Percentiles rank a stretch among this genome's conserved stretches.
These are phyloP conservation scores for Cercospora zeae-maydis DNA, from an alignment of 2,329 filamentous ascomycete species.

Conservation along the genomic window DNA sequence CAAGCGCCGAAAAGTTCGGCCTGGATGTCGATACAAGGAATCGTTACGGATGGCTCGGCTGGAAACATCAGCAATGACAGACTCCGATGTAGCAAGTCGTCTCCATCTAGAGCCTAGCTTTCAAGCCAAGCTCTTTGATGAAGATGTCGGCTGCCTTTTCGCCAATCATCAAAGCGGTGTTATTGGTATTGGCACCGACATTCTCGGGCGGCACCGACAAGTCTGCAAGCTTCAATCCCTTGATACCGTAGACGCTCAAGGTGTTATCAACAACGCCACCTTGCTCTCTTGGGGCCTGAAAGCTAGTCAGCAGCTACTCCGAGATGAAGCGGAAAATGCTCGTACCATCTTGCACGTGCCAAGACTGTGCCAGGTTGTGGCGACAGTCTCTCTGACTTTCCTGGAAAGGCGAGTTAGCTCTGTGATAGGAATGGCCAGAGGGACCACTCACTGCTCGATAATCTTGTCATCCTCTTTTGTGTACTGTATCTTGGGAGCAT, in stretches of 20 bases:
- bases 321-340: neutral
- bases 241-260: slow-evolving; percentile 41
- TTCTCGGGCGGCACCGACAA: slow-evolving; percentile 41
- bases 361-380: slow-evolving; percentile 41
- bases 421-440: neutral
- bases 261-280: slow-evolving; percentile 40
- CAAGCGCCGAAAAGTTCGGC: neutral
- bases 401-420: neutral
- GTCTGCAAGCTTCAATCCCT: slow-evolving; percentile 44
- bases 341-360: slow-evolving; percentile 8
- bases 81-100: neutral
- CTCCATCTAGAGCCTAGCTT: slow-evolving; percentile 10
- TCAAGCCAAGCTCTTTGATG: slow-evolving; percentile 38
- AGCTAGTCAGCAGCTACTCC: slow-evolving; percentile 35
- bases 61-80: neutral
- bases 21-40: neutral
- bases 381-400: slow-evolving; percentile 35
- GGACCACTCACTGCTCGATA: slow-evolving; percentile 41
- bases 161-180: slow-evolving; percentile 43
- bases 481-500: slow-evolving; percentile 42
- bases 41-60: neutral
- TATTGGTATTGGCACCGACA: slow-evolving; percentile 47
- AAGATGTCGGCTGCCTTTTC: slow-evolving; percentile 44
- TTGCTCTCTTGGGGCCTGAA: slow-evolving; percentile 37
- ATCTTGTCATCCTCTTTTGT: slow-evolving; percentile 37